A percentile compares a stretch with the other conserved stretches of the same genome.
phyloP scores from a whole-genome alignment of 2,329 filamentous ascomycete species.

The Diaporthe longicolla region DNA sequence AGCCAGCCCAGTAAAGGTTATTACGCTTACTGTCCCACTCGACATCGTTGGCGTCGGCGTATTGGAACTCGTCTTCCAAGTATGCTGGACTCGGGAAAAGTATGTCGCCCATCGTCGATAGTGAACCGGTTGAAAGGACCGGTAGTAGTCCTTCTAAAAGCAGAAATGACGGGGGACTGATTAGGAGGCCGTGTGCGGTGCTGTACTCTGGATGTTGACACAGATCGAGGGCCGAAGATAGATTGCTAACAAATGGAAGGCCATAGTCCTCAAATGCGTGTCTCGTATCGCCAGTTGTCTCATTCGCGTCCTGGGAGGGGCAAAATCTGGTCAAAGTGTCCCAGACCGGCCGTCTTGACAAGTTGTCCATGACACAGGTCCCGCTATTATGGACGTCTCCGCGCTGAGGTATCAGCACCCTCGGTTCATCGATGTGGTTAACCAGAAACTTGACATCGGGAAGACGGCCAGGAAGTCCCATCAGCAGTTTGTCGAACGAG shows the following conservation, averaged over 20 bases:
- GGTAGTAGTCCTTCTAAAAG: conserved; percentile 19
- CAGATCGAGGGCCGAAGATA: conserved; percentile 51
- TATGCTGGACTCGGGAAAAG: conserved; percentile 41
- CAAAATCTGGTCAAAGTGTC: not conserved
- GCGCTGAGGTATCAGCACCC: conserved; percentile 50
- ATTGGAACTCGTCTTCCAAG: conserved; percentile 36
- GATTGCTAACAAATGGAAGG: conserved; percentile 56
- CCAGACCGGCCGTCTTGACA: conserved; percentile 52
- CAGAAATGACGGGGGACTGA: conserved; percentile 58
- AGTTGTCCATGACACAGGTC: conserved; percentile 41
- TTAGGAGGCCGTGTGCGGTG: conserved; percentile 60
- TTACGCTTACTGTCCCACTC: conserved; percentile 38
- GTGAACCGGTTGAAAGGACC: conserved; percentile 29
- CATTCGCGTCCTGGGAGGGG: not conserved
- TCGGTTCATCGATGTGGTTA: conserved; percentile 65
- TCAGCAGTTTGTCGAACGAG: conserved; percentile 45
- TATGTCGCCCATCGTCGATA: conserved; percentile 41
- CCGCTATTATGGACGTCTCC: not conserved
- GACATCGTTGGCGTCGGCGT: conserved; percentile 29
- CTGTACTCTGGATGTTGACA: conserved; percentile 62
- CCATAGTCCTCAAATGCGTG: conserved; percentile 45
- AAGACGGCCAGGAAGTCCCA: conserved; percentile 46
- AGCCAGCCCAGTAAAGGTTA: conserved; percentile 41
- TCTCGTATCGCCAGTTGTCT: not conserved
- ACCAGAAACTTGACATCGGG: conserved; percentile 60